A percentile compares a stretch with the other conserved stretches of the same genome.
These are phyloP conservation scores for Emergomyces pasteurianus DNA, from an alignment of 2,329 filamentous ascomycete species.

Conservation along the genomic window DNA sequence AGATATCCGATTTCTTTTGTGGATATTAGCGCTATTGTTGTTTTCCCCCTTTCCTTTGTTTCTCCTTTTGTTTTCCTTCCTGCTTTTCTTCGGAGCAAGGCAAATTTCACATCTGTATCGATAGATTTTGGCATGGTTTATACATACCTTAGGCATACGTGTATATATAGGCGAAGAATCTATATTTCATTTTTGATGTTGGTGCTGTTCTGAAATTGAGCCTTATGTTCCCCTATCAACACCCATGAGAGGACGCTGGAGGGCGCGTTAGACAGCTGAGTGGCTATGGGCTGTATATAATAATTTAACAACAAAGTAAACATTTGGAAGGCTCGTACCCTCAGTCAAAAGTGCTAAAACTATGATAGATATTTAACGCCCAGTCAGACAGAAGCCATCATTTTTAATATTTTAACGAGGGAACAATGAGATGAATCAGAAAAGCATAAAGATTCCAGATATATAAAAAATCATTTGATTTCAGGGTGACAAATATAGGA, in stretches of 20 bases:
- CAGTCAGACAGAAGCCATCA: background rate
- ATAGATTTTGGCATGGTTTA: background rate
- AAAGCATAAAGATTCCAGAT: background rate
- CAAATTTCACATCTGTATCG: background rate
- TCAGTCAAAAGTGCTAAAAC: too few relatives aligned
- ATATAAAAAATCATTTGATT: background rate
- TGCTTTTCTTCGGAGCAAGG: background rate
- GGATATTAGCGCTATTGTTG: constrained; percentile 1
- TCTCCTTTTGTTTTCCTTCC: background rate
- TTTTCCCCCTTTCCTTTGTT: background rate
- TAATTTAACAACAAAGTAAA: too few relatives aligned
- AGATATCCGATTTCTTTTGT: background rate
- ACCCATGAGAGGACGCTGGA: background rate
- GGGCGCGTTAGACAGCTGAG: background rate
- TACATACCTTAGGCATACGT: background rate
- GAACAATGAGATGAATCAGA: background rate
- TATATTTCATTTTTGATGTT: background rate
- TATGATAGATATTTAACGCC: too few relatives aligned
- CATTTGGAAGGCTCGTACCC: background rate
- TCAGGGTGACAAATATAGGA: background rate
- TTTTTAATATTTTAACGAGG: background rate
- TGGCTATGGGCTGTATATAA: too few relatives aligned
- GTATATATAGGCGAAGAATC: background rate
- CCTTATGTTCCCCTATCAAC: too few relatives aligned
- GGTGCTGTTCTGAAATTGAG: too few relatives aligned